phyloP scores from a whole-genome alignment of 768 basidiomycete genomes.

The Phallus indusiatus region DNA sequence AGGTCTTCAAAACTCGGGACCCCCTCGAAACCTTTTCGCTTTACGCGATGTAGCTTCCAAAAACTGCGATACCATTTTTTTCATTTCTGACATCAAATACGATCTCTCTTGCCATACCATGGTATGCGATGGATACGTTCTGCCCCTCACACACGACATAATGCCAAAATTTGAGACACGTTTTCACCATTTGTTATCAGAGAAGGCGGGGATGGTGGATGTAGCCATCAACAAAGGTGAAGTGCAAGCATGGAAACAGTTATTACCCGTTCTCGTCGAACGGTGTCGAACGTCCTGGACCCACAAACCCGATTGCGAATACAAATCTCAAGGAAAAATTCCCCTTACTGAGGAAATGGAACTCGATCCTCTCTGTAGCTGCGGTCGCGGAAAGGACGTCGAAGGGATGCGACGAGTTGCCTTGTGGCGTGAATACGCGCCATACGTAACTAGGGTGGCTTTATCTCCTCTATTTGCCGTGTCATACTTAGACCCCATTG shows the following conservation, averaged over 20 bases:
- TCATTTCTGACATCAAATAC: conserved; percentile 36
- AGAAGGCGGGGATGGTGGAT: not conserved
- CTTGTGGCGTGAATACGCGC: conserved; percentile 32
- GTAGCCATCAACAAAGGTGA: conserved; percentile 24
- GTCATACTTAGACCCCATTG: conserved; percentile 36
- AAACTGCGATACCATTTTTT: conserved; percentile 31
- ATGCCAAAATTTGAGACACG: conserved; percentile 16
- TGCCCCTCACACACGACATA: conserved; percentile 25
- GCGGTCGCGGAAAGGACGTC: conserved; percentile 41
- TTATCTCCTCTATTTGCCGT: conserved; percentile 45
- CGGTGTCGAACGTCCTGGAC: conserved; percentile 31
- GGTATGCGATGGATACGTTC: conserved; percentile 39
- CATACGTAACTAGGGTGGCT: conserved; percentile 39
- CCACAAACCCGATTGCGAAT: no score
- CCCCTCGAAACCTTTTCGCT: conserved; percentile 15
- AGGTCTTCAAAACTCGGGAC: conserved; percentile 16
- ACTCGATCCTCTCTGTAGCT: conserved; percentile 39
- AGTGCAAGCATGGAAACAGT: conserved; percentile 37
- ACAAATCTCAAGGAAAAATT: conserved; percentile 37
- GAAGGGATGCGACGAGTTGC: conserved; percentile 24
- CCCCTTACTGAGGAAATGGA: conserved; percentile 31
- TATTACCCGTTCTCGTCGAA: conserved; percentile 42
- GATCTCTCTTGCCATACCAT: conserved; percentile 42
- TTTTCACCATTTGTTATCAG: conserved; percentile 22
- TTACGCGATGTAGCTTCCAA: conserved; percentile 13